These are phyloP conservation scores for Daedaleopsis sinensis DNA, from an alignment of 768 basidiomycete species.

Conservation along the genomic window DNA sequence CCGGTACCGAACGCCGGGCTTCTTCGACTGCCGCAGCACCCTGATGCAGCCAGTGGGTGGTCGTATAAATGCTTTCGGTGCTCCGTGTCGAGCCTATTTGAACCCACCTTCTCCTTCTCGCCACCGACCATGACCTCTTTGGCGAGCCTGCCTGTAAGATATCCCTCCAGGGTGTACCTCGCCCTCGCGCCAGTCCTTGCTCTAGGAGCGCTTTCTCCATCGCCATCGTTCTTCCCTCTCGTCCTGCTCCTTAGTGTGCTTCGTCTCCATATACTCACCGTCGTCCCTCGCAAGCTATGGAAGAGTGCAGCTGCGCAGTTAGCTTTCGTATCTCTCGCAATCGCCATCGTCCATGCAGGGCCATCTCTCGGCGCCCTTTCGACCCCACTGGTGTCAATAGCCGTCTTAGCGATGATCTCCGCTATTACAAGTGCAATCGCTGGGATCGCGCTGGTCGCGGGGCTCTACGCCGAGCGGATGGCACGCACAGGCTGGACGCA, in stretches of 20 bases:
- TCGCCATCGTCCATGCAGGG: constrained; percentile 28
- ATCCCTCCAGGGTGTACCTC: constrained; percentile 20
- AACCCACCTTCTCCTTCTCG: not conserved
- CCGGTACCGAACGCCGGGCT: too few species aligned
- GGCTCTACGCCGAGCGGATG: constrained; percentile 44
- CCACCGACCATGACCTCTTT: not conserved
- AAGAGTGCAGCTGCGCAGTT: constrained; percentile 19
- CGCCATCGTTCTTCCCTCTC: constrained; percentile 34
- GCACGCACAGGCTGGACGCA: constrained; percentile 43
- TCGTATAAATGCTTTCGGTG: not conserved
- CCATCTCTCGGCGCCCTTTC: constrained; percentile 54
- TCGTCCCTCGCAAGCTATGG: constrained; percentile 21
- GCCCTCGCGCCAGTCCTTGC: constrained; percentile 15
- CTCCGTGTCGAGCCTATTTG: not conserved
- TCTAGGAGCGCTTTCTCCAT: constrained; percentile 31
- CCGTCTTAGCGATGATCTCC: constrained; percentile 46
- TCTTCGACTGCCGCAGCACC: constrained; percentile 1
- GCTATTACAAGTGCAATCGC: constrained; percentile 41
- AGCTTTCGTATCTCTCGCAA: constrained; percentile 28
- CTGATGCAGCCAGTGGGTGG: too few species aligned
- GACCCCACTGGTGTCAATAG: constrained; percentile 49
- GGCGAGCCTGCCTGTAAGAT: constrained; percentile 4
- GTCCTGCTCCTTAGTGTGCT: constrained; percentile 31
- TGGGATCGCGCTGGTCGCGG: constrained; percentile 31
- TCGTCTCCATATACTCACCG: constrained; percentile 26